Base-by-base conservation (phyloP, 352 stramenopile genomes). In the Phytopythium delawarense region DNA sequence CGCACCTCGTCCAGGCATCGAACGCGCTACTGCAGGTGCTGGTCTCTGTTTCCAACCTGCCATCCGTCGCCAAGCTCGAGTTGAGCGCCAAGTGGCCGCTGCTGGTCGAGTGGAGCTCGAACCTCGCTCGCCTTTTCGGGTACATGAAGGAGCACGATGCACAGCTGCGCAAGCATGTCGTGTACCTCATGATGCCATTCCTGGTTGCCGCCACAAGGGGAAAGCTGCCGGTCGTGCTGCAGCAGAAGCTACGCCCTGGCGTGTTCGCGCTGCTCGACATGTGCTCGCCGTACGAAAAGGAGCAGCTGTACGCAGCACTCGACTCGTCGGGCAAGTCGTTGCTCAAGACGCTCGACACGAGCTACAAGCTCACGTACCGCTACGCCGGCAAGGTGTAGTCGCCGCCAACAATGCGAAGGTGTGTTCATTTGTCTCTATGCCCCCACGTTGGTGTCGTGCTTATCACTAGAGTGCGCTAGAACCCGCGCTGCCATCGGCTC, bases 101-200 rank as follows among this genome's bases (percentile, higher is more conserved):
- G 44, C n/a, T 74, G 55, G 64, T 68, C 1, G 79, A 92, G 56
- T 96, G 87, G 87, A 81, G 75, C 50, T 89, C 81, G n/a, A 96
- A 96, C 64, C 70, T 96, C 21, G 84, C 84, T 28, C 87, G 87
- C 54, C 70, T 96, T 25, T 94, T 92, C 59, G 87, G 87, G 7
- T 96, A 96, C 71, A 86, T 96, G 72, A 92, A 92, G 64, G 78
- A 85, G 44, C 87, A 94, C 61, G 79, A 89, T 51, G 66, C 78
- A 7, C 76, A 86, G 40, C 69, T 96, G 16, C 84, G 87, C 61
- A 96, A 96, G 58, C 81, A 96, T 64, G 85, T 96, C 9, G 81
- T 94, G 49, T 96, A 93, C 62, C 64, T 94, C 23, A 65, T 96
- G 48, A 74, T 91, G 64, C 61, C 83, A 23, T 93, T 88, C 53